These are phyloP conservation scores for Phyllosticta capitalensis DNA, from an alignment of 2,329 filamentous ascomycete species.

Conservation along the genomic window DNA sequence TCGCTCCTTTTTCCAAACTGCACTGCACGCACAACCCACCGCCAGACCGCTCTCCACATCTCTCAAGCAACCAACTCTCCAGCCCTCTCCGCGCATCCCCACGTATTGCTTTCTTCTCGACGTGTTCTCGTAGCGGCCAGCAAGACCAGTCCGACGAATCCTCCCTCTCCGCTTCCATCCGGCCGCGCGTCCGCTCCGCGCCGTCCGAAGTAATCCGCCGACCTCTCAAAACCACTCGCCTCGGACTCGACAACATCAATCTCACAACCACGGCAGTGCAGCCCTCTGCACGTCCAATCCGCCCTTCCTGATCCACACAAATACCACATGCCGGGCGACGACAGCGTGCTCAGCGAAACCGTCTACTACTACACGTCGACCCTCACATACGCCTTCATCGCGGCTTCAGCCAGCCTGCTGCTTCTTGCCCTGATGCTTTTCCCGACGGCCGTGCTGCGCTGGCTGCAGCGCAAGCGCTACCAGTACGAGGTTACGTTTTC, in stretches of 20 bases:
- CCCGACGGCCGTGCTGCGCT: slow-evolving; percentile 56
- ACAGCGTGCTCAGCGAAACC: slow-evolving; percentile 2
- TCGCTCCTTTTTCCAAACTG: not conserved
- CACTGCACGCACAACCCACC: not conserved
- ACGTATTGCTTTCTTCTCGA: not conserved
- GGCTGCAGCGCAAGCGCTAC: slow-evolving; percentile 92
- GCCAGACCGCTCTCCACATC: not conserved
- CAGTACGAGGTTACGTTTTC: slow-evolving; percentile 97
- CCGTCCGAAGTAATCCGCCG: not conserved
- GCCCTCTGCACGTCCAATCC: not conserved
- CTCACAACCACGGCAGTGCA: not conserved
- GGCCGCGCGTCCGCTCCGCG: not conserved
- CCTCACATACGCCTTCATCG: slow-evolving; percentile 27
- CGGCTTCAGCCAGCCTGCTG: slow-evolving; percentile 22
- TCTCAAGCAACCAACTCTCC: not conserved
- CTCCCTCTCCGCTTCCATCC: not conserved
- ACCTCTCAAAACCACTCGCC: not conserved
- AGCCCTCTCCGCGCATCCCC: not conserved
- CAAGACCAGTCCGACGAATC: not conserved
- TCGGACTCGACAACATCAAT: not conserved
- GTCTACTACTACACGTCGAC: slow-evolving; percentile 20
- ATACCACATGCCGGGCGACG: slow-evolving; percentile 3
- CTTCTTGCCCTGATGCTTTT: slow-evolving; percentile 37
- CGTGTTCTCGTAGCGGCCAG: not conserved
- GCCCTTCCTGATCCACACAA: not conserved